A percentile compares a stretch with the other conserved stretches of the same genome.
Evolutionary conservation across 73 alveolate genomes (phyloP).

Genomic region (Tetrahymena malaccensis): DNA sequence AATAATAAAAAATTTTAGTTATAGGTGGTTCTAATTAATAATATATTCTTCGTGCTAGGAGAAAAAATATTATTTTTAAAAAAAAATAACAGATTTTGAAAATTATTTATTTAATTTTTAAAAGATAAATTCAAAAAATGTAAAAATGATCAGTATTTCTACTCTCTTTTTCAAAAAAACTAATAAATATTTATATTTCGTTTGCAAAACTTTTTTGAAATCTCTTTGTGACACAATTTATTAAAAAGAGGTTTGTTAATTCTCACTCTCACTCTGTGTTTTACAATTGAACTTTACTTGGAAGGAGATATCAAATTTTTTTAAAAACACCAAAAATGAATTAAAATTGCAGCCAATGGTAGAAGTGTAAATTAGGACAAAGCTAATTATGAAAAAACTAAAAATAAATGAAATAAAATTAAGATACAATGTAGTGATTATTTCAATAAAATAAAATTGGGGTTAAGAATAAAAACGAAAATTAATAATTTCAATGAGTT

Average conservation of each 20-base stretch:
- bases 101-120: too few species aligned
- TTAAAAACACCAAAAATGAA: background rate
- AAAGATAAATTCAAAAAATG: too few species aligned
- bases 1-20: too few species aligned
- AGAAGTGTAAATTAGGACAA: background rate
- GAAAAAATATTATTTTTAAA: background rate
- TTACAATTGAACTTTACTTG: background rate
- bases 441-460: background rate
- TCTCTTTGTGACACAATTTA: too few species aligned
- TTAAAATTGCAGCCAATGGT: background rate
- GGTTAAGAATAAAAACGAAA: background rate
- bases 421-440: background rate
- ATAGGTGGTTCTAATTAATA: background rate
- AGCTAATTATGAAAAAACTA: background rate
- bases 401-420: background rate
- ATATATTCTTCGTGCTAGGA: background rate
- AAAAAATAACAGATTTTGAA: background rate
- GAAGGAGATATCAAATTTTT: background rate
- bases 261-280: too few species aligned
- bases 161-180: background rate
- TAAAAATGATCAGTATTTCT: background rate
- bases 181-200: too few species aligned
- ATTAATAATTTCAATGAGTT: background rate
- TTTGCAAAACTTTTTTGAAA: too few species aligned
- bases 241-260: too few species aligned